Evolutionary conservation across 208 protist species (phyloP).

Genomic region (Leishmania turanica): DNA sequence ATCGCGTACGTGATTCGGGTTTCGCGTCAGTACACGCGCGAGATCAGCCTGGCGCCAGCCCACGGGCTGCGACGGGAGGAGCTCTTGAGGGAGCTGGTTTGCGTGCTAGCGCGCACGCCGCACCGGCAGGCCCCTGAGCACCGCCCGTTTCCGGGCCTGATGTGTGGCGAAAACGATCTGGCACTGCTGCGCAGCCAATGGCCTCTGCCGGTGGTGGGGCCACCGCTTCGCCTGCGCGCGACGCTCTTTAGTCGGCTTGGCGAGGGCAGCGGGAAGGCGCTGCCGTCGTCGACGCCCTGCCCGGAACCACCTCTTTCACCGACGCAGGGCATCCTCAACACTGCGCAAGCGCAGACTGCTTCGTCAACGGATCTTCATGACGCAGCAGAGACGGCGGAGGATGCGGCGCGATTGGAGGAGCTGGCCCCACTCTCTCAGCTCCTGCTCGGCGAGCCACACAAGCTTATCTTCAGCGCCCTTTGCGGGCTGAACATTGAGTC

Average conservation of each 20-base stretch:
- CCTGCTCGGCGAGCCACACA: constrained; percentile 66
- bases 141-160: constrained; percentile 54
- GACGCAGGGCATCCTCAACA: background rate
- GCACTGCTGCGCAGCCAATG: constrained; percentile 40
- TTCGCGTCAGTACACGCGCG: constrained; percentile 36
- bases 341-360: background rate
- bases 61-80: constrained; percentile 8
- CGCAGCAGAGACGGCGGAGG: background rate
- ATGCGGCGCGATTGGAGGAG: constrained; percentile 28
- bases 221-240: constrained; percentile 36
- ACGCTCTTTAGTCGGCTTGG: constrained; percentile 18
- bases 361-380: background rate
- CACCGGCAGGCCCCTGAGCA: constrained; percentile 57
- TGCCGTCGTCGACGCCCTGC: background rate
- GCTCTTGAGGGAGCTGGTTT: constrained; percentile 45
- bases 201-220: constrained; percentile 41
- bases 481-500: constrained; percentile 64
- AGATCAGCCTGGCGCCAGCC: constrained; percentile 23
- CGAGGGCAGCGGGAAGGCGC: background rate
- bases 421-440: constrained; percentile 40
- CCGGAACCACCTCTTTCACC: background rate
- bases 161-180: constrained; percentile 35
- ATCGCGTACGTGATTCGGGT: constrained; percentile 47
- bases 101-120: constrained; percentile 34
- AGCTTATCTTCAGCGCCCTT: constrained; percentile 71